phyloP scores from a whole-genome alignment of 2,329 filamentous ascomycete genomes.

The Hypomyces rosellus region DNA sequence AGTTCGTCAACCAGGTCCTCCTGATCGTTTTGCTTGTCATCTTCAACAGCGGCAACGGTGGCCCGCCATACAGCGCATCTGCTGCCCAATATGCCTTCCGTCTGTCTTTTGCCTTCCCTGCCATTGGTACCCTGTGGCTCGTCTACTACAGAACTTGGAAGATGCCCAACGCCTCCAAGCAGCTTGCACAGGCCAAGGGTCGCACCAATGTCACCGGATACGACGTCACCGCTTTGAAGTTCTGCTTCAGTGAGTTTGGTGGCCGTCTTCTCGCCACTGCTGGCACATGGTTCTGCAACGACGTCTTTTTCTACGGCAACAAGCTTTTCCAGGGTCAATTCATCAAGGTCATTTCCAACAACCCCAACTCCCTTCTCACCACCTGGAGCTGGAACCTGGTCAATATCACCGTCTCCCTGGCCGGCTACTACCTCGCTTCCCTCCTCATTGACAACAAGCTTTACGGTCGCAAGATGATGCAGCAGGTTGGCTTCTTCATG shows the following conservation, averaged over 20 bases:
- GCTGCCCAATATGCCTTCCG: conserved; percentile 87
- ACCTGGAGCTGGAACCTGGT: conserved; percentile 89
- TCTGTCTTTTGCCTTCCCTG: conserved; percentile 85
- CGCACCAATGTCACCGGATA: conserved; percentile 86
- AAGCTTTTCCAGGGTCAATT: conserved; percentile 94
- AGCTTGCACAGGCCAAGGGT: conserved; percentile 76
- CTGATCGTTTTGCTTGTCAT: conserved; percentile 81
- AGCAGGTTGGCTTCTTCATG: conserved; percentile 87
- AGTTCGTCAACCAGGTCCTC: conserved; percentile 87
- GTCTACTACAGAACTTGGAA: conserved; percentile 94
- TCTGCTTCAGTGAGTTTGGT: conserved; percentile 78
- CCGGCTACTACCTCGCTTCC: conserved; percentile 84
- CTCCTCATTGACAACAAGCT: conserved; percentile 93
- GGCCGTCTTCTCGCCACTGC: conserved; percentile 81
- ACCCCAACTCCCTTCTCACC: conserved; percentile 68
- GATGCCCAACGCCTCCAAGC: conserved; percentile 83
- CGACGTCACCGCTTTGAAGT: conserved; percentile 73
- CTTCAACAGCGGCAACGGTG: conserved; percentile 72
- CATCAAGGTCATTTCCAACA: conserved; percentile 70
- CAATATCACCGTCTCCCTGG: conserved; percentile 81
- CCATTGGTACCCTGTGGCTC: conserved; percentile 86
- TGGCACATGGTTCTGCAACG: conserved; percentile 90
- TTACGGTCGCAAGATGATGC: conserved; percentile 94
- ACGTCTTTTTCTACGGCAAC: conserved; percentile 99
- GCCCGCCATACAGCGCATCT: conserved; percentile 70